Evolutionary conservation across 495 filamentous ascomycete species (phyloP).

Genomic region (Filosporella fistucella): DNA sequence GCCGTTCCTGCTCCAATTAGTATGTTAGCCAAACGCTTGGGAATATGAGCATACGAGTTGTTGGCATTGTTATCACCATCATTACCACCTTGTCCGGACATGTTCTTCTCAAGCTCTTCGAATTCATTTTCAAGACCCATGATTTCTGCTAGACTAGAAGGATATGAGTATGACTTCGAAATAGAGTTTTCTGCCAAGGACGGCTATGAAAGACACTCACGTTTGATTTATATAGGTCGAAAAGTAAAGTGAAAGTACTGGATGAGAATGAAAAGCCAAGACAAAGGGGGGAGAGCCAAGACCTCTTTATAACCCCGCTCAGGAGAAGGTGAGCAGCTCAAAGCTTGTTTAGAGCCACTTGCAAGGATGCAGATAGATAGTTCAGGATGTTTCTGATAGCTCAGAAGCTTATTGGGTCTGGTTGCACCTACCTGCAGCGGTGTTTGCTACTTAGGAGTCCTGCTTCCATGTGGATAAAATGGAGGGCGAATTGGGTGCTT

Average conservation of each 20-base stretch:
- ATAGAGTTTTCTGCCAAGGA: not conserved
- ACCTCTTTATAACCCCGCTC: conserved; percentile 10
- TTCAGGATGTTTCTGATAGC: no score
- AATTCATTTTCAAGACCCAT: conserved; percentile 19
- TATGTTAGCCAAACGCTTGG: no score
- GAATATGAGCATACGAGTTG: conserved; percentile 17
- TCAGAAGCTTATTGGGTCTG: no score
- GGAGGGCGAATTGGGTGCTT: no score
- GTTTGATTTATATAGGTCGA: conserved; percentile 2
- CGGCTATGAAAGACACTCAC: not conserved
- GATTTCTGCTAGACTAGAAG: conserved; percentile 3
- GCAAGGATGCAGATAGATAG: no score
- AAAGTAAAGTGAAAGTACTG: conserved; percentile 1
- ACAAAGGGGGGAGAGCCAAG: conserved; percentile 9
- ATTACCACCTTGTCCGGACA: conserved; percentile 16
- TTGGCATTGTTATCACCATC: conserved; percentile 29
- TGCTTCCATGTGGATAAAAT: no score
- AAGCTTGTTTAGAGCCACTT: conserved; percentile 2
- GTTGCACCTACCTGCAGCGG: no score
- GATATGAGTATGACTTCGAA: not conserved
- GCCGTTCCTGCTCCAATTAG: conserved; percentile 11
- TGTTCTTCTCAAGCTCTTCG: conserved; percentile 24
- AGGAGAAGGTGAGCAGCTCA: not conserved
- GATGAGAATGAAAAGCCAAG: conserved; percentile 9
- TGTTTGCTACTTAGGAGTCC: no score